phyloP scores from a whole-genome alignment of 1,139 yeast species.

The Wickerhamomyces sp. region DNA sequence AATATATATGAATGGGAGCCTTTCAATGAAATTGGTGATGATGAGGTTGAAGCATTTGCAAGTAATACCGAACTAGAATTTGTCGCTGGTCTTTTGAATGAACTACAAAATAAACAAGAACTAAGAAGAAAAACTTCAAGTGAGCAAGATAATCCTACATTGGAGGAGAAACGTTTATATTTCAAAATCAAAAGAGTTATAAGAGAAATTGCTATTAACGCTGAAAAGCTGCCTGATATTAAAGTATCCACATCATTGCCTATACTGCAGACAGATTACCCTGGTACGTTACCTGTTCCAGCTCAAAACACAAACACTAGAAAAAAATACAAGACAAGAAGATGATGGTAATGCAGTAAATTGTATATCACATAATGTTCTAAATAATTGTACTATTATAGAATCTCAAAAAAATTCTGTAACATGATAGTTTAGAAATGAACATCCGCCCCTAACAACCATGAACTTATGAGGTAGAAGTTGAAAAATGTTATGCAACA shows the following conservation, averaged over 20 bases:
- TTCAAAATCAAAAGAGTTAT: slow-evolving; percentile 46
- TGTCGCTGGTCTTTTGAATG: slow-evolving; percentile 51
- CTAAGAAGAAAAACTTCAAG: slow-evolving; percentile 38
- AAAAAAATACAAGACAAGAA: slow-evolving; percentile 26
- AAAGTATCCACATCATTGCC: slow-evolving; percentile 43
- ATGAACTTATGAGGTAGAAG: slow-evolving; percentile 63
- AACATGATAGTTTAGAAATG: slow-evolving; percentile 42
- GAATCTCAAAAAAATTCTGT: too few relatives aligned
- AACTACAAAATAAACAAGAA: slow-evolving; percentile 62
- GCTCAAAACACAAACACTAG: slow-evolving; percentile 28
- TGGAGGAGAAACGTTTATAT: slow-evolving; percentile 46
- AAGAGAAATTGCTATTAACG: slow-evolving; percentile 36
- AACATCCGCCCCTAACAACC: slow-evolving; percentile 67
- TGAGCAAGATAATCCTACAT: slow-evolving; percentile 36
- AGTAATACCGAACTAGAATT: slow-evolving; percentile 46
- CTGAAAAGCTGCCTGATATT: slow-evolving; percentile 24
- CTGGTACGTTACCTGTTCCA: slow-evolving; percentile 76
- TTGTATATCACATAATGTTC: too few relatives aligned
- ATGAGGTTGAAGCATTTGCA: slow-evolving; percentile 46
- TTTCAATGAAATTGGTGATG: slow-evolving; percentile 44
- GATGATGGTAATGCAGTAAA: slow-evolving; percentile 9
- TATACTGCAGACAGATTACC: slow-evolving; percentile 65
- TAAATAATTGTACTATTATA: too few relatives aligned
- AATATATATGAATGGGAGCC: slow-evolving; percentile 54
- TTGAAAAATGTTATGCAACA: slow-evolving; percentile 66